phyloP scores from a whole-genome alignment of 768 basidiomycete genomes.

The Lyophyllum semitale region DNA sequence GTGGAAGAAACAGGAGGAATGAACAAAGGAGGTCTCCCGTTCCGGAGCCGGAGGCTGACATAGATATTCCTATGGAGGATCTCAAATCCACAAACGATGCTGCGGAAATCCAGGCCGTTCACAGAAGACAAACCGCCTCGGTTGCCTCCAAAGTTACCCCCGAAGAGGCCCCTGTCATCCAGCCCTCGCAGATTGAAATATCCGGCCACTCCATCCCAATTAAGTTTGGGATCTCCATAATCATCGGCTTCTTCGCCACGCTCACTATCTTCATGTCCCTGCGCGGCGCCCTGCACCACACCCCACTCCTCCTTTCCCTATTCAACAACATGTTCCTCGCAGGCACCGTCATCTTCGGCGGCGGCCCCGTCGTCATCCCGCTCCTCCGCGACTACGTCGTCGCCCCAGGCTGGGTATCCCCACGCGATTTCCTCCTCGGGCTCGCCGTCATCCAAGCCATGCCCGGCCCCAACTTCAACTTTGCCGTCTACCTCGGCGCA shows the following conservation, averaged over 20 bases:
- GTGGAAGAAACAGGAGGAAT: too few species aligned
- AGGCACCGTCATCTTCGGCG: conserved; percentile 52
- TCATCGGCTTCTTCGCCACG: background rate
- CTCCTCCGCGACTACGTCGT: conserved; percentile 54
- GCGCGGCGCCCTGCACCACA: background rate
- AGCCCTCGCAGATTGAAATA: background rate
- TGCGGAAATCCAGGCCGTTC: background rate
- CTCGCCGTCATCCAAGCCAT: conserved; percentile 50
- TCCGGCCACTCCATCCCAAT: background rate
- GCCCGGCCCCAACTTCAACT: conserved; percentile 61
- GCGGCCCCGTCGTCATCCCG: conserved; percentile 60
- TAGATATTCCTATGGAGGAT: background rate
- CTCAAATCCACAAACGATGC: background rate
- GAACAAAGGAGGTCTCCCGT: too few species aligned
- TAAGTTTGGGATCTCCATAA: background rate
- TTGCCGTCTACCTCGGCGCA: conserved; percentile 52
- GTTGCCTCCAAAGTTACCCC: background rate
- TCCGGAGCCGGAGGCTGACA: background rate
- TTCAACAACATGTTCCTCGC: conserved; percentile 51
- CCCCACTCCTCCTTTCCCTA: conserved; percentile 15
- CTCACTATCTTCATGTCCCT: background rate
- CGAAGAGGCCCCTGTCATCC: background rate
- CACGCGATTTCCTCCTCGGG: conserved; percentile 55
- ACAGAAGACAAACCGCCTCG: background rate
- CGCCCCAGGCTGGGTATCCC: conserved; percentile 49